Conservation (phyloP, 2,329 filamentous ascomycete species). For the Aschersonia sp. region DNA sequence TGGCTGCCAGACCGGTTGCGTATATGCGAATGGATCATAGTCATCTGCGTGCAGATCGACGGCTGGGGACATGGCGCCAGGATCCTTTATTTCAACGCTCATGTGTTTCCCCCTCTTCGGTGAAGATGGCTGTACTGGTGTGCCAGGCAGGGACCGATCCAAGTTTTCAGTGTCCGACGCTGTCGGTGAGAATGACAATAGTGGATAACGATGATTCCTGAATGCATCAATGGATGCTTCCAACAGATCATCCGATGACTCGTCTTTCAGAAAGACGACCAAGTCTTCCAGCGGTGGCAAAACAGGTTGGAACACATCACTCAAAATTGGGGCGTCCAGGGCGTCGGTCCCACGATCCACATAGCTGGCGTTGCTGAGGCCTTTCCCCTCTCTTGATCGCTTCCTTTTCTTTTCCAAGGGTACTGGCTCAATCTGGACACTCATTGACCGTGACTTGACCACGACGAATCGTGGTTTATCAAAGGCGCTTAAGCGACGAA, state of each 20-base stretch:
- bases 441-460: slow-evolving; percentile 13
- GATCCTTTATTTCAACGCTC: neutral
- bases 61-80: neutral
- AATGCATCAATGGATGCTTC: slow-evolving; percentile 33
- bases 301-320: slow-evolving; percentile 23
- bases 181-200: slow-evolving; percentile 10
- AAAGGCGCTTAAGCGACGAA: slow-evolving; percentile 11
- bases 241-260: slow-evolving; percentile 24
- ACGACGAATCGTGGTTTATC: slow-evolving; percentile 14
- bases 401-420: slow-evolving; percentile 14
- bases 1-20: slow-evolving; percentile 11
- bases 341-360: slow-evolving; percentile 26
- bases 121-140: slow-evolving; percentile 8
- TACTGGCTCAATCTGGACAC: slow-evolving; percentile 15
- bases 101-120: neutral
- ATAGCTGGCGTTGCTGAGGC: slow-evolving; percentile 12
- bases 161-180: slow-evolving; percentile 8
- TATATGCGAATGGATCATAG: slow-evolving; percentile 32
- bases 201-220: slow-evolving; percentile 12
- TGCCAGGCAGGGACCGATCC: slow-evolving; percentile 10
- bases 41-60: slow-evolving; percentile 15
- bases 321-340: slow-evolving; percentile 9
- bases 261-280: slow-evolving; percentile 36
- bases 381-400: slow-evolving; percentile 9
- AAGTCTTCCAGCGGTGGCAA: slow-evolving; percentile 41